Conservation (phyloP, 306 rosid genomes). For the Dryas drummondii region DNA sequence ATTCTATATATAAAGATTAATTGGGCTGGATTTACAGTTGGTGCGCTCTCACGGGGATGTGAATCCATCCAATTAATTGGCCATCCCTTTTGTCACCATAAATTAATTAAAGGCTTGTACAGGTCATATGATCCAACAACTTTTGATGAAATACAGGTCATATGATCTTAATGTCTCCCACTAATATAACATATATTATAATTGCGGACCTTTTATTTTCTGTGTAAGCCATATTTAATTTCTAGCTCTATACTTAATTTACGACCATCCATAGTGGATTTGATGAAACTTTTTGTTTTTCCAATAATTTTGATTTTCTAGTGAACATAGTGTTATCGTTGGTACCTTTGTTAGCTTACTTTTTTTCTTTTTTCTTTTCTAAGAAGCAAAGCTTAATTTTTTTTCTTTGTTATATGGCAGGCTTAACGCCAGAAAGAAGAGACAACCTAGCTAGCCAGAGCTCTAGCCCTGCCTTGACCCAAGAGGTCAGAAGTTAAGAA, state of each 20-base stretch:
- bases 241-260: neutral
- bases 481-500: no score
- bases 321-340: no score
- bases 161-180: constrained; percentile 61
- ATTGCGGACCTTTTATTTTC: constrained; percentile 46
- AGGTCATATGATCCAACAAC: constrained; percentile 47
- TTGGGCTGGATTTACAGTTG: constrained; percentile 18
- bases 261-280: neutral
- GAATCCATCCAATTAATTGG: constrained; percentile 19
- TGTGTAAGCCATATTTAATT: constrained; percentile 21
- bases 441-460: no score
- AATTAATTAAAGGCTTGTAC: constrained; percentile 31
- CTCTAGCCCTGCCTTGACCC: no score
- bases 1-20: neutral
- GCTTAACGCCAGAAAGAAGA: no score
- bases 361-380: no score
- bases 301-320: neutral
- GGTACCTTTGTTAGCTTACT: no score
- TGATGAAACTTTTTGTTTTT: neutral
- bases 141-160: constrained; percentile 23
- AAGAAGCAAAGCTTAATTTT: no score
- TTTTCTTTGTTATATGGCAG: no score
- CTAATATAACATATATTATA: constrained; percentile 49
- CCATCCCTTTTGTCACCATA: constrained; percentile 17
- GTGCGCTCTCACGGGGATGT: constrained; percentile 22